A percentile compares a stretch with the other conserved stretches of the same genome.
Evolutionary conservation across 768 basidiomycete species (phyloP).

Genomic region (Hortiboletus flavorubellus): DNA sequence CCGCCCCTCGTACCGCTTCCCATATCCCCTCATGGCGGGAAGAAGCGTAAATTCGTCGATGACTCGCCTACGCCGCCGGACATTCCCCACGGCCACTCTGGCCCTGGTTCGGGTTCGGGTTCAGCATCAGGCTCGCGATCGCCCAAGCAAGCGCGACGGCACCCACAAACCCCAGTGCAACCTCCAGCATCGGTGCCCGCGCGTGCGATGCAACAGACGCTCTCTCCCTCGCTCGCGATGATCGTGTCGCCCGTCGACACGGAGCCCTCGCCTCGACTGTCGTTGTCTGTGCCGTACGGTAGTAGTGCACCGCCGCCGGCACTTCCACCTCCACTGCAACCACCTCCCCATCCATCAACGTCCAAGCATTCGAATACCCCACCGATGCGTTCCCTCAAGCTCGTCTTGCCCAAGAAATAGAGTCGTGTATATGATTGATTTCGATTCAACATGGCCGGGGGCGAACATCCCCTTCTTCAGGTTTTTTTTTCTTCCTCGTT

Average conservation of each 20-base stretch:
- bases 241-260: constrained; percentile 34
- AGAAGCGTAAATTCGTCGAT: constrained; percentile 35
- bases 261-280: constrained; percentile 31
- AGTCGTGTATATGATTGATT: background rate
- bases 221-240: constrained; percentile 35
- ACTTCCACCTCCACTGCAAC: constrained; percentile 13
- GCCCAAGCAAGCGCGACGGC: constrained; percentile 33
- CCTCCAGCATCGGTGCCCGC: constrained; percentile 23
- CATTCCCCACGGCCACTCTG: constrained; percentile 6
- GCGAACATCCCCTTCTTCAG: background rate
- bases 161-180: constrained; percentile 33
- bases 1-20: constrained; percentile 12
- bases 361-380: constrained; percentile 27
- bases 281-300: constrained; percentile 25
- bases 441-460: background rate
- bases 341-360: background rate
- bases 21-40: constrained; percentile 30
- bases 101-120: constrained; percentile 10
- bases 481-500: background rate
- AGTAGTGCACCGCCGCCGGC: constrained; percentile 4
- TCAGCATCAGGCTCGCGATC: constrained; percentile 26
- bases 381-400: constrained; percentile 29
- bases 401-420: constrained; percentile 32
- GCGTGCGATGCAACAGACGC: constrained; percentile 34
- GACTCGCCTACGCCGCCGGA: constrained; percentile 31